Evolutionary conservation across 805 yeast genomes (phyloP), one percentile per base, ranked within the genome.

Genomic region (Kodamaea neixiangensis): DNA sequence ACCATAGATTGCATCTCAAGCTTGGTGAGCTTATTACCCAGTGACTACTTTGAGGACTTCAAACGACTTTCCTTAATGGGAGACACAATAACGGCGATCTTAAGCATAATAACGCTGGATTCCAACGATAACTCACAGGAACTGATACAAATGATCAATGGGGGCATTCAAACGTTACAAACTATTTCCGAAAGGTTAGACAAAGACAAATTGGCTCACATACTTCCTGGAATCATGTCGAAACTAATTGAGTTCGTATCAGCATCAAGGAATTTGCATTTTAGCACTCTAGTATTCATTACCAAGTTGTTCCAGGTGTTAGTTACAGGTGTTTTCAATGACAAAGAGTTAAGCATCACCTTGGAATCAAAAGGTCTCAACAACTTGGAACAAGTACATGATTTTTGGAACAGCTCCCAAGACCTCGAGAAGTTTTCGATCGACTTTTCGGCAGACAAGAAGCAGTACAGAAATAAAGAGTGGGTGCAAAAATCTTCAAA

Each of bases 211-310:
- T 46, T 71, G 5, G 62, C 77, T 9, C 64, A 64, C 39, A 71
- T 73, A 1, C 58, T 74, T n/a, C 79, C 79, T 1, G 79, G 79
- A 0, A 55, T 68, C 4, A 57, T 66, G 1, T 73, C 77, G 3
- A 58, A 65, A 42, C 49, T 71, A 14, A 61, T 71, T 3, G 64
- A 65, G 15, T 72, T 68, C 51, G 58, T 54, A 17, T 47, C 65
- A 0, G 22, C 43, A 3, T 50, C 66, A 0, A 59, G 57, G 22
- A 60, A 53, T 35, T 37, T 72, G 18, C 66, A 69, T 48, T 64
- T 53, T 17, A 51, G 58, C 2, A 48, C 66, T 1, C 43, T 68
- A 5, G 50, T 64, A 1, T 40, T 52, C 19, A 51, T 66, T 1
- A 46, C 71, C n/a, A 52, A 58, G n/a, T 11, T 66, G 0, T 49